Percentiles rank a stretch among this genome's conserved stretches.
Evolutionary conservation across 1,284 basidiomycete genomes (phyloP).

Genomic region (Cutaneotrichosporon dermatis): DNA sequence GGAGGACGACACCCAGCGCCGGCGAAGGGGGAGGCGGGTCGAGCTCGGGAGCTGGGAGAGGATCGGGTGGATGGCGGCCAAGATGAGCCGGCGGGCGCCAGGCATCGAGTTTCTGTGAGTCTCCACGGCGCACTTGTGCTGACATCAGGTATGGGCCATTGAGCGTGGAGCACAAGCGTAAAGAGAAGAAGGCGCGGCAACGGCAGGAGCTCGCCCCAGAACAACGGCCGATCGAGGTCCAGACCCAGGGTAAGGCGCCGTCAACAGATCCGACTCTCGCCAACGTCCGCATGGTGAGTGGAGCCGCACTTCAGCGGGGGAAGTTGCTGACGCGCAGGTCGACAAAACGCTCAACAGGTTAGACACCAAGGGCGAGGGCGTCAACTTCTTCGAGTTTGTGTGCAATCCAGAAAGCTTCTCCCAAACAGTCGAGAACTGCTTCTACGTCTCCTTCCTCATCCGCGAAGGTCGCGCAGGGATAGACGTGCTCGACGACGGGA

Average conservation of each 20-base stretch:
- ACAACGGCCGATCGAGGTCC: slow-evolving; percentile 28
- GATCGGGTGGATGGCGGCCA: slow-evolving; percentile 48
- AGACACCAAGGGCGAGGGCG: slow-evolving; percentile 32
- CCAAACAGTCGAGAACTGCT: slow-evolving; percentile 56
- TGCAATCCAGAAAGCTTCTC: slow-evolving; percentile 14
- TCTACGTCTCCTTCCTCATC: slow-evolving; percentile 55
- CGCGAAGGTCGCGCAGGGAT: slow-evolving; percentile 50
- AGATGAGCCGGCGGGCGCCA: slow-evolving; percentile 39
- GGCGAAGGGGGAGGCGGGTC: slow-evolving; percentile 9
- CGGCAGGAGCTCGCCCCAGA: slow-evolving; percentile 18
- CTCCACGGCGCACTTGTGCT: not conserved
- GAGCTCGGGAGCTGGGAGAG: slow-evolving; percentile 41
- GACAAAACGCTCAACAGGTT: slow-evolving; percentile 19
- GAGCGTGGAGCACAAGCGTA: slow-evolving; percentile 18
- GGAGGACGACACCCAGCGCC: slow-evolving; percentile 9
- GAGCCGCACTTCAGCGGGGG: not conserved
- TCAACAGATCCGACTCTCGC: slow-evolving; percentile 25
- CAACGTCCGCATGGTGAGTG: slow-evolving; percentile 26
- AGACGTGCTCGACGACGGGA: slow-evolving; percentile 43
- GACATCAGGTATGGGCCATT: slow-evolving; percentile 40
- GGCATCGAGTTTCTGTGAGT: slow-evolving; percentile 51
- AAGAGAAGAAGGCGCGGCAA: slow-evolving; percentile 3
- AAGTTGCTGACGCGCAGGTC: slow-evolving; percentile 20
- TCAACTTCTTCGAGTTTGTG: slow-evolving; percentile 47
- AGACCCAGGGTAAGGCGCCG: slow-evolving; percentile 15